Base-by-base conservation (phyloP, 345 rosid species). In the Salix dunnii region DNA sequence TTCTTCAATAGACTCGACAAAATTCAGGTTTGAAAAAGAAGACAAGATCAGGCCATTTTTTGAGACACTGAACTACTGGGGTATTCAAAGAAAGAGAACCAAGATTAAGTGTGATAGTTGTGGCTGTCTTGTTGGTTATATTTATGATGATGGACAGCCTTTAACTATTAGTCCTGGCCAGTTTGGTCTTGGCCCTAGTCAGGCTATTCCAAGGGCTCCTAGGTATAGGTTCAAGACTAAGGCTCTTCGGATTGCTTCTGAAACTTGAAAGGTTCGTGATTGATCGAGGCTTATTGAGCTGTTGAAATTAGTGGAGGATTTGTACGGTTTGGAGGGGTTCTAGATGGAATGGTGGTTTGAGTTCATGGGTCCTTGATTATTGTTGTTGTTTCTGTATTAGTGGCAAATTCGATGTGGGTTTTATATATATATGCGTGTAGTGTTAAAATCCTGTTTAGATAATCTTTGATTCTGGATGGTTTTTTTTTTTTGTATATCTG, bases 121-220 rank as follows among this genome's bases (percentile, higher is more conserved):
- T 46, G 89, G 86, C 1, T 75, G 77, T 42, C 86, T 87, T 55
- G 70, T 91, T 70, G 93, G 97, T 21, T 74, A 90, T 73, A 74
- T 94, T 67, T 92, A 94, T 84, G 97, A 94, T 74, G 97, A 94
- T 27, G 97, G 98, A 35, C 95, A 95, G 30, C 97, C 97, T 1
- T 79, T 86, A 25, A 88, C 90, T 36, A 76, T 88, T 21, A 82
- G 89, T 36, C 79, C 92, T 0, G 94, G 97, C 7, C 97, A 91
- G 83, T 87, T 74, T 68, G 92, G 89, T 55, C 82, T 94, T 60
- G 98, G 95, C 4, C 97, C 98, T 28, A 92, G 98, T 77, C 97
- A 92, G 78, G 97, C 83, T 42, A 74, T 92, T 17, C 97, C 92
- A 68, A 84, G 97, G 61, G 93, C 92, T 20, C 89, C 97, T 70